Evolutionary conservation across 805 yeast genomes (phyloP).

Genomic region (Saccharomycopsis vini): DNA sequence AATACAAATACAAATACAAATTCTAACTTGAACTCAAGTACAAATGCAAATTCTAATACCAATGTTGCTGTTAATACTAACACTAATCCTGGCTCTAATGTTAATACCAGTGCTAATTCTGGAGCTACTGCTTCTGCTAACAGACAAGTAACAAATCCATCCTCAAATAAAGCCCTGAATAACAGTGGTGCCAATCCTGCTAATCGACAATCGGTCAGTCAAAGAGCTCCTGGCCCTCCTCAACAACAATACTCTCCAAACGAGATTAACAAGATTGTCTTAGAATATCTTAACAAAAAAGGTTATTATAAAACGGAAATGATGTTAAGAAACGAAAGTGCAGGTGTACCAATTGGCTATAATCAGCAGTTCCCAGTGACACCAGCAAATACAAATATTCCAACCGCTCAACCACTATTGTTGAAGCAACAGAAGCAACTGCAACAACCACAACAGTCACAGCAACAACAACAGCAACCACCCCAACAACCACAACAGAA

Average conservation of each 20-base stretch:
- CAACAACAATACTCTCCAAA: conserved; percentile 56
- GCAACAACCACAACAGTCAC: too few relatives aligned
- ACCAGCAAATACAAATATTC: conserved; percentile 32
- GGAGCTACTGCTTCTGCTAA: too few relatives aligned
- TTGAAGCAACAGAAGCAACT: conserved; percentile 11
- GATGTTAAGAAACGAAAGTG: conserved; percentile 71
- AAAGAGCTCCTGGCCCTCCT: too few relatives aligned
- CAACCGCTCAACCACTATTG: conserved; percentile 19
- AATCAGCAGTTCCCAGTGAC: conserved; percentile 35
- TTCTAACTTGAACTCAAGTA: too few relatives aligned
- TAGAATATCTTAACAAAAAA: conserved; percentile 86
- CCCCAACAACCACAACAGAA: conserved; percentile 21
- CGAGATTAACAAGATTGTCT: conserved; percentile 82
- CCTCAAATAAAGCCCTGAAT: too few relatives aligned
- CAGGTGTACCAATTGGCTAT: conserved; percentile 39
- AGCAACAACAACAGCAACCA: conserved; percentile 18
- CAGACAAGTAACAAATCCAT: too few relatives aligned
- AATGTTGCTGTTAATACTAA: not conserved
- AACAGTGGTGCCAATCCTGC: not conserved
- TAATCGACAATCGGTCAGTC: too few relatives aligned
- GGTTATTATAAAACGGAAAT: conserved; percentile 95
- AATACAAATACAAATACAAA: too few relatives aligned
- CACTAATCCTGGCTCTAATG: not conserved
- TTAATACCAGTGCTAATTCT: not conserved
- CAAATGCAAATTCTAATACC: not conserved